Evolutionary conservation across 768 basidiomycete species (phyloP).

Genomic region (Tulasnella sp.): DNA sequence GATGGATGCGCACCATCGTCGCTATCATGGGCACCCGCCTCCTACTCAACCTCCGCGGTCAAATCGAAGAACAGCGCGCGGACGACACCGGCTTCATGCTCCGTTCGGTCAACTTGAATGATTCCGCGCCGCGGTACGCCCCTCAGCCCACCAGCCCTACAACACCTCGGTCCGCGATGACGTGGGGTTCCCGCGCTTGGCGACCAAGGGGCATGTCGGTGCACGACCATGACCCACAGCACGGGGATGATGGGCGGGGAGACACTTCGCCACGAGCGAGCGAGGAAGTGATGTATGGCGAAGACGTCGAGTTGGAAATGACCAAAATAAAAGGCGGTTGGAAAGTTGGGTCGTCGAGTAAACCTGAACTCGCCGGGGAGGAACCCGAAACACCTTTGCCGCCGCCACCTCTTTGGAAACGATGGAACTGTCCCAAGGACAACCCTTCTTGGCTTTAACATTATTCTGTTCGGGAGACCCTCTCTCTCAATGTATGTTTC

Average conservation of each 20-base stretch:
- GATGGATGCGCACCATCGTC: neutral
- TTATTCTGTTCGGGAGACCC: neutral
- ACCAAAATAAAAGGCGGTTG: neutral
- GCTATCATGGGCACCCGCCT: conserved; percentile 13
- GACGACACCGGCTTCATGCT: neutral
- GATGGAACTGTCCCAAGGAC: neutral
- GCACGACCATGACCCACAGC: neutral
- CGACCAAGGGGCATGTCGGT: neutral
- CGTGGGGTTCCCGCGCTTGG: neutral
- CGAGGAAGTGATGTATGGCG: neutral
- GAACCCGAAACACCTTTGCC: neutral
- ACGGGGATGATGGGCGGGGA: neutral
- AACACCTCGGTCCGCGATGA: neutral
- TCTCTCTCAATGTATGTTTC: neutral
- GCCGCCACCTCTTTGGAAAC: neutral
- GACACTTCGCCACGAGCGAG: neutral
- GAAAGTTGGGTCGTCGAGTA: neutral
- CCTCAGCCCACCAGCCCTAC: neutral
- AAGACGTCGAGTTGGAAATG: neutral
- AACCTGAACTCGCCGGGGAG: neutral
- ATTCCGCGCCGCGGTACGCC: neutral
- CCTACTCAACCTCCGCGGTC: conserved; percentile 12
- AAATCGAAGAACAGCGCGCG: neutral
- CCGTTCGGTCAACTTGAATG: neutral
- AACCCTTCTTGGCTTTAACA: neutral